Evolutionary conservation across 1,139 yeast genomes (phyloP).

Genomic region (Protomyces gravidus): DNA sequence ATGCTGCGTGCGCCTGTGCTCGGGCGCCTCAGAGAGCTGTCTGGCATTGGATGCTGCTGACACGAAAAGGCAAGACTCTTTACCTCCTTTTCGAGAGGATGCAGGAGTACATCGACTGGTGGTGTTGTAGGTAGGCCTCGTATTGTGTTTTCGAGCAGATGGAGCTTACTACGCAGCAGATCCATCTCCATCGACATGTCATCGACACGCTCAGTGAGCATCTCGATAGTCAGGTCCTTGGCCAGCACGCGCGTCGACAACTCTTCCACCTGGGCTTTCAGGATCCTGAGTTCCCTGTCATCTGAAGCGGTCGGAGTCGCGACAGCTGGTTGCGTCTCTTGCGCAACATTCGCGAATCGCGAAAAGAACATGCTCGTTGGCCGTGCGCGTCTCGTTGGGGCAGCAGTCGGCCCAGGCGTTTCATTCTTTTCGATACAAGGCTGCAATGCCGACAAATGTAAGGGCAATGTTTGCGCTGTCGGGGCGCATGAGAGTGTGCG

Average conservation of each 20-base stretch:
- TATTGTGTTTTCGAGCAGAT: slow-evolving; percentile 7
- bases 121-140: neutral
- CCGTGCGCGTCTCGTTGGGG: neutral
- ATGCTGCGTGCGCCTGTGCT: neutral
- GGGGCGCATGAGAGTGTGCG: neutral
- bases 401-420: no score
- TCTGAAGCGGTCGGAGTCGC: neutral
- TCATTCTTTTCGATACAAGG: neutral
- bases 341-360: slow-evolving; percentile 4
- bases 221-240: slow-evolving; percentile 19
- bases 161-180: slow-evolving; percentile 10
- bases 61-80: neutral
- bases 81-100: neutral
- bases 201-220: slow-evolving; percentile 16
- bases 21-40: neutral
- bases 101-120: neutral
- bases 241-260: slow-evolving; percentile 9
- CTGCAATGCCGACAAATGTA: neutral
- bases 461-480: neutral
- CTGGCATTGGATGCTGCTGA: neutral
- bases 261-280: slow-evolving; percentile 7
- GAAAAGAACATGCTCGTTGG: neutral
- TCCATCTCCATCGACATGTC: slow-evolving; percentile 18
- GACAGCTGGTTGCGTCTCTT: slow-evolving; percentile 4
- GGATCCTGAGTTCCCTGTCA: neutral